Evolutionary conservation across 1,139 yeast species (phyloP), one percentile per base, ranked within the genome.

Genomic region (Blastobotrys buckinghamii): DNA sequence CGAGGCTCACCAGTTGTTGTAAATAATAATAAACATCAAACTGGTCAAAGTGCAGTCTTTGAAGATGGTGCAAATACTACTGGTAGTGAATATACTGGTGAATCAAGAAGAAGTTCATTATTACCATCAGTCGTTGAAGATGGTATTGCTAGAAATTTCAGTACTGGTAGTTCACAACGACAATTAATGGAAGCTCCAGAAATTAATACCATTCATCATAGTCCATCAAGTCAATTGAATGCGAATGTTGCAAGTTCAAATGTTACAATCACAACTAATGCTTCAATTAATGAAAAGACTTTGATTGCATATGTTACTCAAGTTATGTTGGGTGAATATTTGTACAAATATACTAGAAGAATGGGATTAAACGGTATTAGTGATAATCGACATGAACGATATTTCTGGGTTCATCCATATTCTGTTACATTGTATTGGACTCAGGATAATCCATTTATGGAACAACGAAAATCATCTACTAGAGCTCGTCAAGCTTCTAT

Each of bases 331-430:
- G 98, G 98, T 50, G 97, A 90, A 64, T 88, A 82, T 57, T 72
- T 89, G 54, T 84, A 77, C 77, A 92, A 92, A 66, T 90, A 92
- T 64, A 87, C 84, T 65, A 81, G 95, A 47, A 78, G 81, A 53
- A 71, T 85, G 51, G 87, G 94, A 12, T 74, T 87, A 49, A 78
- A 84, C 47, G 79, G 88, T 0, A 77, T 88, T 40, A 78, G 94
- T 0, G 92, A 85, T 50, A 78, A 78, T 45, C 78, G 97, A 52
- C 98, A 92, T 62, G 94, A 85, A 63, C 76, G 97, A 55, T 92
- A 81, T 67, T 92, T 92, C 76, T 92, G 97, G 97, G 81, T 92
- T 39, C 96, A 92, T 68, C 98, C 98, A 8, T 90, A 89, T 65
- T 84, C 95, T 3, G 71, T 88, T 70, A 87, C 96, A 0, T 73